Evolutionary conservation across 768 basidiomycete genomes (phyloP).

Genomic region (Lactarius psammicola): DNA sequence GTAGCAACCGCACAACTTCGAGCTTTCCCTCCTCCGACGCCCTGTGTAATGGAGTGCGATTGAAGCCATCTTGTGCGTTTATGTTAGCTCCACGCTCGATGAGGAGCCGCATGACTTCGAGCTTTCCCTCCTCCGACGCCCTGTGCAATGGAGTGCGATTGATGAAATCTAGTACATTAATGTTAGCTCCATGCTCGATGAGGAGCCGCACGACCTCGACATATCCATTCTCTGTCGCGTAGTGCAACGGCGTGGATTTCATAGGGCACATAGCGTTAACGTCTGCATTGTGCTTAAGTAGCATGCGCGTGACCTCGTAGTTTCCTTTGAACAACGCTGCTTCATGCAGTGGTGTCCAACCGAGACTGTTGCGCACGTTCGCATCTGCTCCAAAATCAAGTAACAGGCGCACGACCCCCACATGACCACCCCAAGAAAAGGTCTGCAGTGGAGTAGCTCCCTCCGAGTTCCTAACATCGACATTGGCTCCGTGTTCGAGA

Average conservation of each 20-base stretch:
- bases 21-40: not conserved
- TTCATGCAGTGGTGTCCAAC: not conserved
- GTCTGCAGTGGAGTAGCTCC: not conserved
- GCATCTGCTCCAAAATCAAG: not conserved
- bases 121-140: no score
- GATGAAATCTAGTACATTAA: no score
- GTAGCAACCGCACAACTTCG: not conserved
- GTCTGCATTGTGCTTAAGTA: not conserved
- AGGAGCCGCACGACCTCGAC: not conserved
- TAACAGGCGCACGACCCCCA: not conserved
- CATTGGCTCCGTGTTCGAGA: not conserved
- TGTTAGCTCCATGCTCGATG: no score
- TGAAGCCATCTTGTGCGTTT: not conserved
- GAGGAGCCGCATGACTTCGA: no score
- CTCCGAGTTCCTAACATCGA: not conserved
- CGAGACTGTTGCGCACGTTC: not conserved
- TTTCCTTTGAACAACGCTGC: not conserved
- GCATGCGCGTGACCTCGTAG: not conserved
- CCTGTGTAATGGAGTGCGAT: not conserved
- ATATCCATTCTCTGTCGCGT: not conserved
- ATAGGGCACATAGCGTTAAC: not conserved
- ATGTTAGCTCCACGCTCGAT: not conserved
- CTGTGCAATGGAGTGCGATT: no score
- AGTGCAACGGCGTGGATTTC: not conserved
- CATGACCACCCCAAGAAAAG: not conserved